Base-by-base conservation (phyloP, 495 filamentous ascomycete genomes). In the Baudoinia panamericana region DNA sequence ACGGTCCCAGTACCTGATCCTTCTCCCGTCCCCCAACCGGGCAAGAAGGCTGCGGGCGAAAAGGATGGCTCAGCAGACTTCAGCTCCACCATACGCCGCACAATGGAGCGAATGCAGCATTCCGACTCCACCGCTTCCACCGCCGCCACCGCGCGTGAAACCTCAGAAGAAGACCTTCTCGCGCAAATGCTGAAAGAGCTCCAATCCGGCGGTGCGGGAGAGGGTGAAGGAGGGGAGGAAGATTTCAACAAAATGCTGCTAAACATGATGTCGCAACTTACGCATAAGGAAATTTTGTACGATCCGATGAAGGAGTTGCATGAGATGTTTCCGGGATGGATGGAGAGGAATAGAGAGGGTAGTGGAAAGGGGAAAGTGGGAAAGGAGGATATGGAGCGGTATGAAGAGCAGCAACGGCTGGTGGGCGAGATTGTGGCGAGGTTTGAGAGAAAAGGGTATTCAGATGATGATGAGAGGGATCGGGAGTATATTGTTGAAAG, bases 231-330 rank as follows among this genome's bases (percentile, higher is more conserved):
- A 13, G 70, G 68, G 39, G 85, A 96, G 16, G 85, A 87, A 41
- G 85, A 93, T 45, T 79, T 95, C 51, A 82, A 79, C 19, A 87
- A 90, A 61, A 81, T 96, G 76, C 69, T 96, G 22, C 67, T 92
- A 66, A 82, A 80, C 20, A 93, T 95, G 84, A 96, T 97, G 87
- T 84, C 96, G 60, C 85, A 97, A 59, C 66, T 97, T 41, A 95
- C 90, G 1, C 92, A 90, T 55, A 96, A 93, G 66, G 90, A 97
- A 54, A 93, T 97, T 43, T 64, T 97, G 30, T 95, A 97, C 53
- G 87, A 95, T 63, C 90, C 90, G 12, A 95, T 97, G 88, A 93
- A 90, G 65, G 92, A 97, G 62, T 61, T 96, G 45, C 66, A 88
- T 55, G 77, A 80, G 18, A 95, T 94, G 60, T 97, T 88, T 54